Conservation (phyloP, 352 stramenopile species). For the Pythium scleroteichum region DNA sequence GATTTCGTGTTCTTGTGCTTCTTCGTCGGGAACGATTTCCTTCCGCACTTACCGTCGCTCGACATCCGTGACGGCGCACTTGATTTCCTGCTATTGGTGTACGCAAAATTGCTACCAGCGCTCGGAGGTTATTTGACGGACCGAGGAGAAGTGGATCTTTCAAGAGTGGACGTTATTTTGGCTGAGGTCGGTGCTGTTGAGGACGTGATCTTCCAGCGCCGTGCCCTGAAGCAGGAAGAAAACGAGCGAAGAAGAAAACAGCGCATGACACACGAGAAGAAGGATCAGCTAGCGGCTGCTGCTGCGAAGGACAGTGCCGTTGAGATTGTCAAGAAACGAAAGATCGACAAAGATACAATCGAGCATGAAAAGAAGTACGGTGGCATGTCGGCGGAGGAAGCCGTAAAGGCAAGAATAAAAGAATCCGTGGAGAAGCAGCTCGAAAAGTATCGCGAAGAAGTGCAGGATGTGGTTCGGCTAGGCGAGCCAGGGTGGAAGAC, state of each 20-base stretch:
- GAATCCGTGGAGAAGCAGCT: constrained; percentile 74
- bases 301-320: constrained; percentile 71
- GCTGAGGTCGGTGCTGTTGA: constrained; percentile 96
- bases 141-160: constrained; percentile 94
- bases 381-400: constrained; percentile 59
- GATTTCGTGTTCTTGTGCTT: constrained; percentile 99
- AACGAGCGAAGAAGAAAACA: constrained; percentile 72
- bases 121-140: constrained; percentile 96
- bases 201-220: constrained; percentile 94
- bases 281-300: constrained; percentile 59
- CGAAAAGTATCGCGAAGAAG: constrained; percentile 81
- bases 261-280: constrained; percentile 68
- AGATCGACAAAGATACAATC: constrained; percentile 65
- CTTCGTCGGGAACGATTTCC: constrained; percentile 99
- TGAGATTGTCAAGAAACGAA: constrained; percentile 79
- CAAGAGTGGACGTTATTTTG: constrained; percentile 95
- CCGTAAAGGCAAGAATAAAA: constrained; percentile 82
- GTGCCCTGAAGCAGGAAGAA: constrained; percentile 82
- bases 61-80: constrained; percentile 98
- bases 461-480: constrained; percentile 93
- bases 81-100: constrained; percentile 98
- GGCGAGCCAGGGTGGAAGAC: constrained; percentile 98
- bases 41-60: constrained; percentile 97
- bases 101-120: constrained; percentile 85
- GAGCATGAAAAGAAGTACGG: constrained; percentile 72